phyloP scores from a whole-genome alignment of 176 grass and related monocot species.

The Carex parvula region DNA sequence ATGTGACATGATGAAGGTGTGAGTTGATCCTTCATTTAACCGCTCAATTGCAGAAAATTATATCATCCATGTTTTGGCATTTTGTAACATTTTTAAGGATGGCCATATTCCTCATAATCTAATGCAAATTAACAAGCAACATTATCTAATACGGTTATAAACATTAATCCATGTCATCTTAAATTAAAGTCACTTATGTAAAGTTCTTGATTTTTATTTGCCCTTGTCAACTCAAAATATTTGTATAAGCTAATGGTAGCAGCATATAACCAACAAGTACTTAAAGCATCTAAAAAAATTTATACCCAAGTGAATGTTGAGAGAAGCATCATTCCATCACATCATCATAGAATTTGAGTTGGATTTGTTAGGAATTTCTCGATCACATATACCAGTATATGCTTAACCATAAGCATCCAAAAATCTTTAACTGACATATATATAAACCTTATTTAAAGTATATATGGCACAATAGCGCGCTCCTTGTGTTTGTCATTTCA shows the following conservation, averaged over 20 bases:
- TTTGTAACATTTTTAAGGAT: neutral
- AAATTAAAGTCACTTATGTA: neutral
- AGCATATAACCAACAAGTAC: neutral
- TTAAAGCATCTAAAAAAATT: conserved; percentile 2
- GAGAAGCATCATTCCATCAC: neutral
- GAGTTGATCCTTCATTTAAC: neutral
- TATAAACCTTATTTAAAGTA: neutral
- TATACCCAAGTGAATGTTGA: neutral
- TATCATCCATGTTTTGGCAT: neutral
- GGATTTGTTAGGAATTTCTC: neutral
- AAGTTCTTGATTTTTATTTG: neutral
- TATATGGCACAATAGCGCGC: neutral
- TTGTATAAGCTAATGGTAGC: neutral
- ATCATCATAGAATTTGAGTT: neutral
- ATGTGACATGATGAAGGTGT: neutral
- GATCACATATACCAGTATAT: conserved; percentile 11
- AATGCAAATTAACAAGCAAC: neutral
- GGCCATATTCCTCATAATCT: neutral
- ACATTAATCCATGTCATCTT: neutral
- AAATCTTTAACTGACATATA: neutral
- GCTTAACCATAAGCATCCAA: neutral
- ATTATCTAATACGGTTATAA: neutral
- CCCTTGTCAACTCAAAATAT: neutral
- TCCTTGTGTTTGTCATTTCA: neutral
- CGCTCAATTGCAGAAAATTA: neutral